Conservation (phyloP, 805 yeast species). For the Diddensiella santjacobensis region DNA sequence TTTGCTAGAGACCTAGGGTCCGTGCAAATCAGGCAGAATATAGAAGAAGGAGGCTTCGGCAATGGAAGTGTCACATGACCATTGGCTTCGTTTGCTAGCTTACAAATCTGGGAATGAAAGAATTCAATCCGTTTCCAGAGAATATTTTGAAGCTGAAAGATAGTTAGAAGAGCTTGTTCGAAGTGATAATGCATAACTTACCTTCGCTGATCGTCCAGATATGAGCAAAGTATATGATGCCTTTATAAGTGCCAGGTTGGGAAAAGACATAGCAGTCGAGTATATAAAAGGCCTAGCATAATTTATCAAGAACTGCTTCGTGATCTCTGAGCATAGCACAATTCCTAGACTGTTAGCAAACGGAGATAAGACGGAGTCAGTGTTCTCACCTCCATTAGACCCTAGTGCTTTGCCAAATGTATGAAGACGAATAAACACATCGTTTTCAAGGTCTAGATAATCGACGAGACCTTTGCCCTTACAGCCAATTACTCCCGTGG, state of each 20-base stretch:
- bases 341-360: constrained; percentile 14
- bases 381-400: constrained; percentile 21
- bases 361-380: neutral
- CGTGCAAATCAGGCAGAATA: constrained; percentile 16
- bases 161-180: neutral
- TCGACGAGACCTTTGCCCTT: constrained; percentile 58
- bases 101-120: neutral
- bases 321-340: constrained; percentile 16
- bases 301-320: constrained; percentile 20
- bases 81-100: neutral
- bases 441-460: constrained; percentile 17
- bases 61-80: neutral
- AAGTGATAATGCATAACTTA: neutral
- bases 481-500: constrained; percentile 87
- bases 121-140: neutral
- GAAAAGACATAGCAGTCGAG: constrained; percentile 22
- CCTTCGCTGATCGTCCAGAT: constrained; percentile 1
- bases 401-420: constrained; percentile 28
- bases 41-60: constrained; percentile 6
- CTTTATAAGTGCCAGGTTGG: constrained; percentile 19
- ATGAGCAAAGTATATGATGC: constrained; percentile 20
- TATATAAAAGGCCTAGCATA: constrained; percentile 27
- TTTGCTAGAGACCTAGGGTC: constrained; percentile 22
- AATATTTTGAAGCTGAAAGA: neutral
- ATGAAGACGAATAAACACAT: constrained; percentile 21